Evolutionary conservation across 768 basidiomycete species (phyloP).

Genomic region (Phanerochaete carnosa): DNA sequence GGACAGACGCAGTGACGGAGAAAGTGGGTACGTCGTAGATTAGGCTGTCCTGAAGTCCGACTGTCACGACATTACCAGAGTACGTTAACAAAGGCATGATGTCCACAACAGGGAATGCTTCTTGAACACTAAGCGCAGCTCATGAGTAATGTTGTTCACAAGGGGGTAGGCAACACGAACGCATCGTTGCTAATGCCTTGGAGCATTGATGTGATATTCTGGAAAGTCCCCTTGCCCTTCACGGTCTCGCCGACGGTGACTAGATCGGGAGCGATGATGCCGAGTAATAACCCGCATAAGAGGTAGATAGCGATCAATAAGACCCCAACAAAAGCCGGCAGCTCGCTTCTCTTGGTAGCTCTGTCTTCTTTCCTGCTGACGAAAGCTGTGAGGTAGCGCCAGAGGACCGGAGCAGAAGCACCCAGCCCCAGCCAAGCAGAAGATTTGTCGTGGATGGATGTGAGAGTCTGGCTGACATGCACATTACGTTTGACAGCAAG

Average conservation of each 20-base stretch:
- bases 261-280: background rate
- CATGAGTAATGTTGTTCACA: background rate
- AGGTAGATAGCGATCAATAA: background rate
- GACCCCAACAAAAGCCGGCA: background rate
- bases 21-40: background rate
- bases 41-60: background rate
- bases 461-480: background rate
- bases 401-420: background rate
- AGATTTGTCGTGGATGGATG: slow-evolving; percentile 10
- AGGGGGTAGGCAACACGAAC: background rate
- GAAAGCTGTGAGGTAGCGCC: background rate
- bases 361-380: background rate
- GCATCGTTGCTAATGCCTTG: background rate
- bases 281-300: background rate
- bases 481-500: background rate
- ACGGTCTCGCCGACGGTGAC: background rate
- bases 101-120: background rate
- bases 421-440: slow-evolving; percentile 11
- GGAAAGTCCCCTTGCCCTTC: background rate
- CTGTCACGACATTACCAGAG: background rate
- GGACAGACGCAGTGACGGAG: no score
- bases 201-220: background rate
- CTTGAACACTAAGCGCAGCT: background rate
- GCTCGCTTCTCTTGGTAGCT: background rate
- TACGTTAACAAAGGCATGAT: background rate